Evolutionary conservation across 2,329 filamentous ascomycete genomes (phyloP).

Genomic region (Podosphaera aphanis): DNA sequence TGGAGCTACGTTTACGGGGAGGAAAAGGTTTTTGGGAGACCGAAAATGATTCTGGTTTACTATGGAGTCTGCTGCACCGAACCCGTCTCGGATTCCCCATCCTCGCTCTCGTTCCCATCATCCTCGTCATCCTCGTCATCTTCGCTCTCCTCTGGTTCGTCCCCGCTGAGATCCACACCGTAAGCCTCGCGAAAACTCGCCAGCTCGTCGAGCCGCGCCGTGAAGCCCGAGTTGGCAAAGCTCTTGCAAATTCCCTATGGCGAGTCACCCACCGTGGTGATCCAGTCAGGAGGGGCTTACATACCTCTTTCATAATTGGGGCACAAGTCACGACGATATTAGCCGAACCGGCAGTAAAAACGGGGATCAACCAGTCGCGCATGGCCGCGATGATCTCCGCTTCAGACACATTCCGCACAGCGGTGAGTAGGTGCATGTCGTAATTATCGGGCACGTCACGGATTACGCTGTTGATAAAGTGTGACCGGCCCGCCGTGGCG

Average conservation of each 20-base stretch:
- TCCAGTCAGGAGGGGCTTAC: conserved; percentile 1
- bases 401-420: conserved; percentile 50
- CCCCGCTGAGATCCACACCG: conserved; percentile 32
- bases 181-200: conserved; percentile 77
- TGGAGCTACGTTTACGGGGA: no score
- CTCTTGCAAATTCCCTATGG: conserved; percentile 48
- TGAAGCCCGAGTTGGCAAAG: conserved; percentile 56
- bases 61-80: neutral
- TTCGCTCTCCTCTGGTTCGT: conserved; percentile 30
- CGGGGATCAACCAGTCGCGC: conserved; percentile 48
- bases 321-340: conserved; percentile 81
- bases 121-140: conserved; percentile 18
- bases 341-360: conserved; percentile 58
- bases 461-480: conserved; percentile 64
- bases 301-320: conserved; percentile 62
- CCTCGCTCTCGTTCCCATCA: conserved; percentile 9
- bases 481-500: conserved; percentile 56
- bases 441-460: conserved; percentile 54
- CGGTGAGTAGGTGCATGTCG: conserved; percentile 50
- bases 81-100: conserved; percentile 9
- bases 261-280: conserved; percentile 1
- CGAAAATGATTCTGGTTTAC: neutral
- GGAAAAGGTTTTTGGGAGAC: no score
- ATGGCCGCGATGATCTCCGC: conserved; percentile 59
- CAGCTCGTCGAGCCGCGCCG: conserved; percentile 48